Conservation (phyloP, 148 eudicot genomes). For the Agrostemma githago region DNA sequence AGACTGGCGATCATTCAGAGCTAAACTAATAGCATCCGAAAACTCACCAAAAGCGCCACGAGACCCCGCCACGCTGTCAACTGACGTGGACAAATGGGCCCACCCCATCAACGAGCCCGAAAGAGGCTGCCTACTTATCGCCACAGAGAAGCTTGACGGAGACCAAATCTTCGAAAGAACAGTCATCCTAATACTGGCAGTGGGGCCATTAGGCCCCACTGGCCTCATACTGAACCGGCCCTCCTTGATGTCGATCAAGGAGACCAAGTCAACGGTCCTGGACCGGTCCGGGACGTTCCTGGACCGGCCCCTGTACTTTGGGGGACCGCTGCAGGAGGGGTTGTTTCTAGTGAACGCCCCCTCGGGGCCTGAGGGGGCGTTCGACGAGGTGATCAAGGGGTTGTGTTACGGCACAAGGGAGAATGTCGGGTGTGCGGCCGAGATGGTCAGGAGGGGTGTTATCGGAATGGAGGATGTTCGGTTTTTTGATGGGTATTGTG, state of each 20-base stretch:
- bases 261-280: slow-evolving; percentile 50
- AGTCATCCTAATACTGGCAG: slow-evolving; percentile 63
- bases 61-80: slow-evolving; percentile 17
- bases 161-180: slow-evolving; percentile 88
- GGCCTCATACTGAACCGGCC: slow-evolving; percentile 86
- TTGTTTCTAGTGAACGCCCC: slow-evolving; percentile 46
- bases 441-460: slow-evolving; percentile 81
- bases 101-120: slow-evolving; percentile 76
- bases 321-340: slow-evolving; percentile 80
- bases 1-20: slow-evolving; percentile 90
- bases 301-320: slow-evolving; percentile 64
- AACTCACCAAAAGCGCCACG: slow-evolving; percentile 20
- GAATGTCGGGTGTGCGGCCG: slow-evolving; percentile 70
- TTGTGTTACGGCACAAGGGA: slow-evolving; percentile 72
- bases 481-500: slow-evolving; percentile 94
- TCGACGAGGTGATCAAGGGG: slow-evolving; percentile 81
- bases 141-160: slow-evolving; percentile 90
- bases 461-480: slow-evolving; percentile 53
- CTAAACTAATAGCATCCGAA: slow-evolving; percentile 65
- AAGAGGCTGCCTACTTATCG: slow-evolving; percentile 78
- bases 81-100: slow-evolving; percentile 65
- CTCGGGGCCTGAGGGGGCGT: slow-evolving; percentile 33
- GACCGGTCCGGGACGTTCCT: slow-evolving; percentile 56
- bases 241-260: slow-evolving; percentile 90
- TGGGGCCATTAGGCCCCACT: slow-evolving; percentile 68